phyloP scores from a whole-genome alignment of 345 rosid genomes.

The Melaleuca quinquenervia region DNA sequence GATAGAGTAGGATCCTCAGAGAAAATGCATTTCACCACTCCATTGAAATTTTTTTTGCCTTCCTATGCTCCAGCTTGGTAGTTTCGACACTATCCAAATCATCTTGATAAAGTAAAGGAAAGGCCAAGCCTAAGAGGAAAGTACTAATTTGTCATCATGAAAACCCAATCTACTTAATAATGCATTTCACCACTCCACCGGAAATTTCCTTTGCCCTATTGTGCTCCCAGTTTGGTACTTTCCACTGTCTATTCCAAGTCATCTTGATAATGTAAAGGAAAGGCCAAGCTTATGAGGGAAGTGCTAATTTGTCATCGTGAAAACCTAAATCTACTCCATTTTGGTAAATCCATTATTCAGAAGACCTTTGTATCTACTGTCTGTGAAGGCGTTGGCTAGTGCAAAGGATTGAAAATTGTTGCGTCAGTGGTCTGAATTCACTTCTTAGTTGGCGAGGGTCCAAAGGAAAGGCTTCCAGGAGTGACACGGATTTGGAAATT shows the following conservation, averaged over 20 bases:
- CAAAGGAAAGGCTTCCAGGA: not conserved
- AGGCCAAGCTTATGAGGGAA: not conserved
- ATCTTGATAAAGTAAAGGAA: not conserved
- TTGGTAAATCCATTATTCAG: not conserved
- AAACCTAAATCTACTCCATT: not conserved
- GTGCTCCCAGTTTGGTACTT: not conserved
- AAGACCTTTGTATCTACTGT: not conserved
- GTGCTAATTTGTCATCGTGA: not conserved
- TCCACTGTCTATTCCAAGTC: not conserved
- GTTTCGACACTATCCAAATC: not conserved
- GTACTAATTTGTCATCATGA: not conserved
- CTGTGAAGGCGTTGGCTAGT: not conserved
- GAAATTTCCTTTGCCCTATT: not conserved
- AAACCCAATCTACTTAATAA: not conserved
- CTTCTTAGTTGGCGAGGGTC: not conserved
- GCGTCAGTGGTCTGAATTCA: not conserved
- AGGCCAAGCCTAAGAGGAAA: not conserved
- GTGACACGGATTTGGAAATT: not conserved
- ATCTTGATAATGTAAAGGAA: not conserved
- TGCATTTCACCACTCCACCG: not conserved
- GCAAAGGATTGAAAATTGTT: not conserved
- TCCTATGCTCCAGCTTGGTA: not conserved
- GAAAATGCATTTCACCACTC: not conserved
- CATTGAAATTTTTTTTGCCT: not conserved
- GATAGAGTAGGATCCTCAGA: not conserved